Evolutionary conservation across 1,139 yeast genomes (phyloP), one percentile per base, ranked within the genome.

Genomic region (Suhomyces maxii): DNA sequence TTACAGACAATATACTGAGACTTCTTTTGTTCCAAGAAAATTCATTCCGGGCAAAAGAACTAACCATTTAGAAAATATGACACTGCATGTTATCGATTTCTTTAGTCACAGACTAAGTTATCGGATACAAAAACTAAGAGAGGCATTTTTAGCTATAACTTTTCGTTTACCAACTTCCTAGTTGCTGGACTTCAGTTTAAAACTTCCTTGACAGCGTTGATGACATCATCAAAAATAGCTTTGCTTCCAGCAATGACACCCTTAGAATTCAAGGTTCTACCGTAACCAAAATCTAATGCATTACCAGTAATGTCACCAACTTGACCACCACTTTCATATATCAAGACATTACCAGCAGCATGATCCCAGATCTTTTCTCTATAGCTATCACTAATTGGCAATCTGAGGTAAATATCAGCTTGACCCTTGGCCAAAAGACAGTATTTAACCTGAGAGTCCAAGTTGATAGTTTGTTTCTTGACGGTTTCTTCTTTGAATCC

Each of bases 331-430:
- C 95, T 88, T 66, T 95, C 99, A 34, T 80, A 76, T 37, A 95
- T 83, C 53, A 93, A 78, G 10, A 91, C 75, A 57, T 87, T 86
- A 6, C 99, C 99, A 2, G 97, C 96, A 25, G 98, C 98, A 64
- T 93, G 99, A 66, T 93, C 99, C 99, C 99, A 93, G 50, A 93
- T 90, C 69, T 95, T 93, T 64, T 93, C 99, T 59, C 89, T 80
- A 65, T 91, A 93, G 3, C 79, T 69, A 43, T 81, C 77, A 53
- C 79, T 83, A 40, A 85, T 81, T 10, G 99, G 99, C 49, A 95
- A 72, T 56, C 99, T 83, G 53, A 93, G 75, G 58, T 95, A 93
- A 26, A 91, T 80, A 60, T 93, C 98, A 4, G 97, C 98, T 51
- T 87, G 86, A 37, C 99, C 99, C 55, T 86, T 79, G 9, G 98